Conservation (phyloP, 805 yeast genomes). For the Metschnikowia matae region DNA sequence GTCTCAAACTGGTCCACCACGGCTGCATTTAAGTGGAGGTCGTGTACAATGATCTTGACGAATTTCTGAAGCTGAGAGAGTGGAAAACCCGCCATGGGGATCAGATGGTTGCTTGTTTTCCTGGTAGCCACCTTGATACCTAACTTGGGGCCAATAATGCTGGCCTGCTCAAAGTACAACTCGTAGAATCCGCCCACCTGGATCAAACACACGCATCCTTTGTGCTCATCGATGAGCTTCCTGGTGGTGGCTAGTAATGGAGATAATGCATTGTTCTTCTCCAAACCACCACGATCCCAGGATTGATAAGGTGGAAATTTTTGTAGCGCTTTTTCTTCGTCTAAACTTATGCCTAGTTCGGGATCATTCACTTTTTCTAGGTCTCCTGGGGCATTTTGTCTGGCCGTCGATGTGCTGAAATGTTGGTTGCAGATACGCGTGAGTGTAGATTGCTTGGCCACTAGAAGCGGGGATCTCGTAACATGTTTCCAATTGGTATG, state of each 20-base stretch:
- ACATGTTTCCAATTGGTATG: neutral
- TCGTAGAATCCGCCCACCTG: constrained; percentile 89
- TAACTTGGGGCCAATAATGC: constrained; percentile 60
- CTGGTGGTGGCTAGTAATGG: constrained; percentile 35
- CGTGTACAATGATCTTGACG: constrained; percentile 68
- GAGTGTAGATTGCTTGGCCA: neutral
- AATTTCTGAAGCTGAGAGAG: constrained; percentile 64
- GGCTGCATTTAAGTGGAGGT: constrained; percentile 68
- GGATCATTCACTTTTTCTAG: too few relatives aligned
- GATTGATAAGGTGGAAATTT: neutral
- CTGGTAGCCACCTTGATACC: constrained; percentile 68
- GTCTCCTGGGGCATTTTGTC: neutral
- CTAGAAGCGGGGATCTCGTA: neutral
- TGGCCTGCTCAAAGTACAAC: constrained; percentile 86
- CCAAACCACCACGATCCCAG: constrained; percentile 42
- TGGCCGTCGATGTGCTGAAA: neutral
- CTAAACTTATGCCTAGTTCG: neutral
- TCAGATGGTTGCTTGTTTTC: constrained; percentile 37
- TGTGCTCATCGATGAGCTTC: constrained; percentile 29
- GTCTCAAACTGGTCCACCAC: constrained; percentile 63
- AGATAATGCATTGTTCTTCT: constrained; percentile 26
- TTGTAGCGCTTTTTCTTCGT: too few relatives aligned
- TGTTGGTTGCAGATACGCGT: neutral
- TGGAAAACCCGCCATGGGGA: constrained; percentile 94
- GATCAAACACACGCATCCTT: constrained; percentile 45